These are phyloP conservation scores for Termitomyces sp. DNA, from an alignment of 768 basidiomycete genomes.

Conservation along the genomic window DNA sequence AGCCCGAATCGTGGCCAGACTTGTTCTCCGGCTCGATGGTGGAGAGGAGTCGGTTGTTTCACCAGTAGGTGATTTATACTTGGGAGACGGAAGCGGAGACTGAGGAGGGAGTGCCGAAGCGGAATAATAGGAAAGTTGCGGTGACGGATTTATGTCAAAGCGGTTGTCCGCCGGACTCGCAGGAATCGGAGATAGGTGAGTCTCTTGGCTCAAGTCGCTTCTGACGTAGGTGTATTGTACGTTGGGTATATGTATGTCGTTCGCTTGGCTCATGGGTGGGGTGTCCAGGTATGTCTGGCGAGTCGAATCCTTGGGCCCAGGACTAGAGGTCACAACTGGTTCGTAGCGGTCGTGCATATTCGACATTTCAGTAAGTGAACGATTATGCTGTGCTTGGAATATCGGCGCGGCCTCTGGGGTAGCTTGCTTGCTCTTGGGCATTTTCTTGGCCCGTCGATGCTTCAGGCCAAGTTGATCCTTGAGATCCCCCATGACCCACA, in stretches of 20 bases:
- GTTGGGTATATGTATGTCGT: slow-evolving; percentile 22
- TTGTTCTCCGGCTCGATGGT: slow-evolving; percentile 36
- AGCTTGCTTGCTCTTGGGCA: slow-evolving; percentile 18
- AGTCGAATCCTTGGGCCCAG: slow-evolving; percentile 27
- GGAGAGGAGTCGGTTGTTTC: slow-evolving; percentile 37
- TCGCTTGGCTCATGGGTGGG: slow-evolving; percentile 33
- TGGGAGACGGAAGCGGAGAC: slow-evolving; percentile 53
- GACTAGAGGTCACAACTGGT: slow-evolving; percentile 29
- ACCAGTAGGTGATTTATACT: slow-evolving; percentile 40
- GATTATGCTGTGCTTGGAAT: slow-evolving; percentile 57
- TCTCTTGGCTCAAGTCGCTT: slow-evolving; percentile 14
- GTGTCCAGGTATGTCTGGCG: slow-evolving; percentile 41
- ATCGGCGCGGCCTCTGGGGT: slow-evolving; percentile 67
- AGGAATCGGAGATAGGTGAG: slow-evolving; percentile 23
- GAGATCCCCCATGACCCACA: slow-evolving; percentile 80
- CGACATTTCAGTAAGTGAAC: slow-evolving; percentile 62
- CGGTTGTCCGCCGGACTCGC: slow-evolving; percentile 17
- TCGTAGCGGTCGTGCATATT: slow-evolving; percentile 40
- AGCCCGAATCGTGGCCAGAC: slow-evolving; percentile 26
- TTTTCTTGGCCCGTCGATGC: slow-evolving; percentile 53
- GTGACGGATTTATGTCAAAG: slow-evolving; percentile 24
- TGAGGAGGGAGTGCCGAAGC: slow-evolving; percentile 58
- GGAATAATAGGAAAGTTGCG: slow-evolving; percentile 64
- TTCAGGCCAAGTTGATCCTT: slow-evolving; percentile 76
- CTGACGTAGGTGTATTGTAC: slow-evolving; percentile 21